Base-by-base conservation (phyloP, 1,139 yeast genomes). In the Diutina pseudorugosa region DNA sequence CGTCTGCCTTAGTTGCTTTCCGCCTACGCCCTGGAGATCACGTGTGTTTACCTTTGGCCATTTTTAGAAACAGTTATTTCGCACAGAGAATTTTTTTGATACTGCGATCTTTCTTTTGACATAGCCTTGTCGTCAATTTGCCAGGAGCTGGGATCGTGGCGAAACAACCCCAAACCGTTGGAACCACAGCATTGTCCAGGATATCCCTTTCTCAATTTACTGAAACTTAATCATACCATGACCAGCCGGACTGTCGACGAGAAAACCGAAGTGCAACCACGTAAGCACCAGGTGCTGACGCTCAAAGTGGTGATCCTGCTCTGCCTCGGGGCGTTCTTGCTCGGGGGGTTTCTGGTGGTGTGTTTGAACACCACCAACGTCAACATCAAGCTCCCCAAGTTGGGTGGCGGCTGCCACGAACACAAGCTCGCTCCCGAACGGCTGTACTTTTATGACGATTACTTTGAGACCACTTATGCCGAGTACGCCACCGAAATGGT, bases 401-500 rank as follows among this genome's bases (percentile, higher is more conserved):
- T 27, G 25, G n/a, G n/a, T n/a, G n/a, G 36, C n/a, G 40, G 36
- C 3, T 45, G 40, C 16, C 40, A 45, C 19, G 49, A 45, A 11
- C 27, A 21, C 16, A 16, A 12, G 12, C 27, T 45, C 7, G 18
- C 40, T 8, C 49, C 49, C 8, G 49, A 45, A 16, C 9, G 40
- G 5, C 49, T 45, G 49, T 45, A 45, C 12, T 45, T 45, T n/a
- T 45, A 45, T 11, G 49, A 45, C 27, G 49, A 45, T 18, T 45
- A 45, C 16, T 45, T 45, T 27, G 49, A 45, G 21, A 25, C 21
- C 11, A 45, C 49, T 7, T 30, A 30, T 14, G 36, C 36, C 36
- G 36, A 30, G 36, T 16, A 18, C 21, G 40, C 41, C n/a, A n/a
- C 20, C 8, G 49, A 16, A 4, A 16, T 23, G 40, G 8, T n/a